Evolutionary conservation across 306 rosid species (phyloP), one percentile per base, ranked within the genome.

Genomic region (Cicer bijugum): DNA sequence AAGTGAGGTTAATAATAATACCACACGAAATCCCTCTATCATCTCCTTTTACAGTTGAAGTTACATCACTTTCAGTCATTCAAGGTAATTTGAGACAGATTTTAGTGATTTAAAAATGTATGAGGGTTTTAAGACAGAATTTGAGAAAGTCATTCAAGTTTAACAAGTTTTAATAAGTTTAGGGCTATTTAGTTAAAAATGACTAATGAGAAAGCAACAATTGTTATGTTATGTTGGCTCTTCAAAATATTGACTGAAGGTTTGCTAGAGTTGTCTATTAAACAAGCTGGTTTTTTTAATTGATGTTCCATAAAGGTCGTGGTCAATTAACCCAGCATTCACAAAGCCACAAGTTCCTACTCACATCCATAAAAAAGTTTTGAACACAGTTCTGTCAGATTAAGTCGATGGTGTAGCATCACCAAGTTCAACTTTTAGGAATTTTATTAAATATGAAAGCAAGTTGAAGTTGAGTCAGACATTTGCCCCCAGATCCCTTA

Each of bases 31-130:
- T 11, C 19, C 19, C 16, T 57, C 78, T 42, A 20, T 45, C 47
- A 63, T 52, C 53, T 51, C 47, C 68, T 38, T 63, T 56, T 10
- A 71, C 73, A 33, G 40, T 57, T 20, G 44, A 40, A 5, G 52
- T 46, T 48, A 28, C 55, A 38, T 56, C 45, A 72, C 46, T 71
- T 38, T 35, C 71, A 71, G 69, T 55, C 50, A 14, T 56, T 55
- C 56, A 55, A 14, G 61, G 58, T 20, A 46, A 55, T 64, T 12
- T 47, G 19, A 37, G 38, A 69, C 19, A 67, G 16, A 68, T 43
- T 50, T 77, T 35, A 39, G 74, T 19, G 63, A 69, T 70, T 12
- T 45, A 44, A 55, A 62, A 45, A 19, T 70, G 56, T 74, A 7
- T 2, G 42, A 40, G 60, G 45, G 11, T 61, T 28, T 28, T 28